phyloP scores from a whole-genome alignment of 139 green algal genomes.

The Tetradesmus obliquus region DNA sequence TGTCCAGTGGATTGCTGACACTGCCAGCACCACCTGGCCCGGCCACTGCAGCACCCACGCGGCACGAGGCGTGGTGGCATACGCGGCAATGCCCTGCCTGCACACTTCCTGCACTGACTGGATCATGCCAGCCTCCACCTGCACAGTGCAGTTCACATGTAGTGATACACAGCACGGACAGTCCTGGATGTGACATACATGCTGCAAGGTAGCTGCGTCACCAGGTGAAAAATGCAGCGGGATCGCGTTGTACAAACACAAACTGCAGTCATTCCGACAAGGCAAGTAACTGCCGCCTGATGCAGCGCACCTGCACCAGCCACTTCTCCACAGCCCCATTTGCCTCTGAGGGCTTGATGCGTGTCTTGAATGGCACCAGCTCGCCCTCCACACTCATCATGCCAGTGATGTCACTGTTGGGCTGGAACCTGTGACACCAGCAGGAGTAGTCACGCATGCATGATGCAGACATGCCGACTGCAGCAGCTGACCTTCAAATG shows the following conservation, averaged over 20 bases:
- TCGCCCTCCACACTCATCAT: constrained; percentile 80
- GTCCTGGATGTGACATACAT: too few species aligned
- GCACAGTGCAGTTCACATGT: not conserved
- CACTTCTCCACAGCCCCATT: constrained; percentile 82
- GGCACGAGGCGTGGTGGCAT: constrained; percentile 55
- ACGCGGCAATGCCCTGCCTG: constrained; percentile 65
- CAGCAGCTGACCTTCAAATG: not conserved
- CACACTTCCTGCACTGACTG: constrained; percentile 70
- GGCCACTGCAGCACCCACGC: constrained; percentile 85
- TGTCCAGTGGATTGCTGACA: constrained; percentile 82
- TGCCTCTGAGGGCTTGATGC: constrained; percentile 72
- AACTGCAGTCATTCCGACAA: not conserved
- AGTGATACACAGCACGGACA: too few species aligned
- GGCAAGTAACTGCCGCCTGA: too few species aligned
- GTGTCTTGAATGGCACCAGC: constrained; percentile 73
- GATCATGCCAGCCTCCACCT: constrained; percentile 83
- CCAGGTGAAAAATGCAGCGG: not conserved
- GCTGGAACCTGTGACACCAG: constrained; percentile 63
- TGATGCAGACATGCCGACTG: not conserved
- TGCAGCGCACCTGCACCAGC: constrained; percentile 69
- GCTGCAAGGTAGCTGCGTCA: too few species aligned
- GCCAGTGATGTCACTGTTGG: constrained; percentile 72
- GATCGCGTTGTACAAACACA: not conserved
- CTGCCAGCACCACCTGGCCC: constrained; percentile 80
- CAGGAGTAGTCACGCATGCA: not conserved